A percentile compares a stretch with the other conserved stretches of the same genome.
Conservation (phyloP, 2,329 filamentous ascomycete genomes). For the Aureobasidium sp. region DNA sequence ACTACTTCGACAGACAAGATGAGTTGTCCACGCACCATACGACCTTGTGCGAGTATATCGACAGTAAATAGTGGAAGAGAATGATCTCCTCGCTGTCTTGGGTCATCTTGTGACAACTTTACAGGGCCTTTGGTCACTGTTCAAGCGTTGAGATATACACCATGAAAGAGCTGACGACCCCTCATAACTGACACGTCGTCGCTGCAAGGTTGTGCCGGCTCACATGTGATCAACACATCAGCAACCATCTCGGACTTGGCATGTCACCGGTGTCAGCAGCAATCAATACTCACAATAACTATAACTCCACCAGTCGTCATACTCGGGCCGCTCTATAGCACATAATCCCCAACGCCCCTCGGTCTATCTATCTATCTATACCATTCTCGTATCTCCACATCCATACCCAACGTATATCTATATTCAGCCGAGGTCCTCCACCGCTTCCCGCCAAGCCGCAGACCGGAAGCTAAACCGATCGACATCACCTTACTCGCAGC, state of each 20-base stretch:
- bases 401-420: background rate
- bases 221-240: background rate
- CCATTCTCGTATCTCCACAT: background rate
- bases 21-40: conserved; percentile 36
- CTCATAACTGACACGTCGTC: background rate
- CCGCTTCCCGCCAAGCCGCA: background rate
- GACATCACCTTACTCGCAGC: conserved; percentile 4
- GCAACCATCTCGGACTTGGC: background rate
- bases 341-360: background rate
- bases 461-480: conserved; percentile 2
- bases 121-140: background rate
- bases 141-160: background rate
- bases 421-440: background rate
- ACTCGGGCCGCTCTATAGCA: background rate
- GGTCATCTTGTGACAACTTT: background rate
- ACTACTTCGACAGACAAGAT: no score
- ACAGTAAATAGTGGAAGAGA: conserved; percentile 57
- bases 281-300: background rate
- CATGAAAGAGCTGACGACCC: background rate
- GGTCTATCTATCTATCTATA: background rate
- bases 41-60: conserved; percentile 55
- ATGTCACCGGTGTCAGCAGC: background rate
- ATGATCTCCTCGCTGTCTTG: conserved; percentile 39
- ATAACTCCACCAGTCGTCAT: background rate
- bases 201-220: background rate